Conservation (phyloP, 163 green algal genomes). For the Smithsoniella earleae region DNA sequence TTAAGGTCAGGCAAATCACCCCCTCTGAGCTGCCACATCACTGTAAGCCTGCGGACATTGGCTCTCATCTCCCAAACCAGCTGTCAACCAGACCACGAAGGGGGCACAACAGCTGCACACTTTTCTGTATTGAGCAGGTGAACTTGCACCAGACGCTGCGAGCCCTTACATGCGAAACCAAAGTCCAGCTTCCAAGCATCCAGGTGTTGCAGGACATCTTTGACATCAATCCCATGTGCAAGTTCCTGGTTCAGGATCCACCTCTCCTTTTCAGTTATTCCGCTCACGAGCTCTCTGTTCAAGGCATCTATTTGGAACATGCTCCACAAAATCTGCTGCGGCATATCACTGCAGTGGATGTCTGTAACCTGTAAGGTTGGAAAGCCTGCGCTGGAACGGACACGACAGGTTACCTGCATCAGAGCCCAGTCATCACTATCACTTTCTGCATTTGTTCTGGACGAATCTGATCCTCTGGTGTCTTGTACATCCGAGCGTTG, state of each 20-base stretch:
- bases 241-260: constrained; percentile 27
- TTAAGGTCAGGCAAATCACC: constrained; percentile 24
- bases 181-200: constrained; percentile 9
- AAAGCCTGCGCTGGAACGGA: not conserved
- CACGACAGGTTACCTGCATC: not conserved
- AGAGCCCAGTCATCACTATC: too few species aligned
- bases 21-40: constrained; percentile 9
- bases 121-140: not conserved
- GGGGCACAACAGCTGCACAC: too few species aligned
- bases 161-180: not conserved
- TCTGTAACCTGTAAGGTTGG: constrained; percentile 1
- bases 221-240: not conserved
- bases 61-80: too few species aligned
- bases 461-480: too few species aligned
- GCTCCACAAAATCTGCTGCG: not conserved
- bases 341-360: not conserved
- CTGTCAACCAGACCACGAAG: too few species aligned
- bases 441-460: too few species aligned
- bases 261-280: not conserved
- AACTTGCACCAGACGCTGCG: not conserved
- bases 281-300: not conserved
- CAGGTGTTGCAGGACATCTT: constrained; percentile 6
- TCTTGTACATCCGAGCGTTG: too few species aligned
- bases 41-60: constrained; percentile 5
- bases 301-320: constrained; percentile 1